Conservation (phyloP, 768 basidiomycete species). For the Hygrophorus russula region DNA sequence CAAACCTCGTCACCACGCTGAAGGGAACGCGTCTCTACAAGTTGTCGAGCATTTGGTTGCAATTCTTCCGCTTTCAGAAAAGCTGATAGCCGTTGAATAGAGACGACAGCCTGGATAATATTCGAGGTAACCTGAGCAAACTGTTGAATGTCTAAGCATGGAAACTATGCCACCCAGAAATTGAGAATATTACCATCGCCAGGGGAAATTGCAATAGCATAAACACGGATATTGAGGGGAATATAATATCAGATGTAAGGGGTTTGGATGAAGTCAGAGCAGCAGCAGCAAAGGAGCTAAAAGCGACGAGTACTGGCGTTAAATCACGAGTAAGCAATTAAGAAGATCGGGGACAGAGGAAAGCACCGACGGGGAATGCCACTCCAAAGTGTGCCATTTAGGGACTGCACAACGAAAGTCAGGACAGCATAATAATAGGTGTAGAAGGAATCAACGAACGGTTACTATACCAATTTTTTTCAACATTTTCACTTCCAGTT, state of each 20-base stretch:
- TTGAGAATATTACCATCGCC: slow-evolving; percentile 46
- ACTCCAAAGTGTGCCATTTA: slow-evolving; percentile 49
- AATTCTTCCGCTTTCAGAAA: slow-evolving; percentile 77
- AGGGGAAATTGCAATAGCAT: slow-evolving; percentile 82
- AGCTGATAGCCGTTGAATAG: slow-evolving; percentile 61
- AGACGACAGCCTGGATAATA: slow-evolving; percentile 80
- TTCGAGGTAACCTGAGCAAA: slow-evolving; percentile 66
- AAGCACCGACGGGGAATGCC: slow-evolving; percentile 32
- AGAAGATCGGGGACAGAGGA: neutral
- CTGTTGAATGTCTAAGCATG: slow-evolving; percentile 20
- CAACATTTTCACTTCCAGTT: slow-evolving; percentile 73
- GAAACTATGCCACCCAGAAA: neutral
- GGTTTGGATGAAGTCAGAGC: slow-evolving; percentile 50
- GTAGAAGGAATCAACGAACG: slow-evolving; percentile 26
- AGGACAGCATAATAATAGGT: neutral
- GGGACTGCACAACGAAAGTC: slow-evolving; percentile 28
- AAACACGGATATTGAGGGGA: slow-evolving; percentile 90
- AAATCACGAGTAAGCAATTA: slow-evolving; percentile 21
- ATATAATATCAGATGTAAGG: slow-evolving; percentile 84
- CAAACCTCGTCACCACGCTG: slow-evolving; percentile 50
- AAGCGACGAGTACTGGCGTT: slow-evolving; percentile 63
- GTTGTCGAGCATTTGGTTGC: slow-evolving; percentile 61
- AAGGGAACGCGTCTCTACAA: slow-evolving; percentile 31
- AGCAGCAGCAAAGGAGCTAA: slow-evolving; percentile 73
- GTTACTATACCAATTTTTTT: slow-evolving; percentile 71